Evolutionary conservation across 1,139 yeast genomes (phyloP).

Genomic region (Saccharomyces hybrid): DNA sequence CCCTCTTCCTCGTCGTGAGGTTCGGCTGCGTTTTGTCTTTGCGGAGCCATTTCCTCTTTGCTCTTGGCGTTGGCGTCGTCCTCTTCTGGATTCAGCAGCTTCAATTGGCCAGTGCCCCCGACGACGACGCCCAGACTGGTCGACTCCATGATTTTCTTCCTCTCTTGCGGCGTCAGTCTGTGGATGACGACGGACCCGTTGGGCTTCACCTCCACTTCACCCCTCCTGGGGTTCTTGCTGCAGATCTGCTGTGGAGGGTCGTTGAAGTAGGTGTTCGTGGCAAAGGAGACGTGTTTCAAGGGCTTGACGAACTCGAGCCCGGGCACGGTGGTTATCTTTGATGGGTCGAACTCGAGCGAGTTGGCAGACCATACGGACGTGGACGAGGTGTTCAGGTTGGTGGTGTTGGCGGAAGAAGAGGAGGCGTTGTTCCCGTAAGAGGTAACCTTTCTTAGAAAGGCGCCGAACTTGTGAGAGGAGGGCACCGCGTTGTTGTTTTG

Average conservation of each 20-base stretch:
- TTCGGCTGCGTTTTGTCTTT: slow-evolving; percentile 20
- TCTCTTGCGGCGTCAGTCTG: slow-evolving; percentile 57
- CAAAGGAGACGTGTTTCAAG: slow-evolving; percentile 64
- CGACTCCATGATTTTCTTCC: slow-evolving; percentile 43
- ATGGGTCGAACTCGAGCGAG: slow-evolving; percentile 10
- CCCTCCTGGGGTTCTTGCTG: slow-evolving; percentile 55
- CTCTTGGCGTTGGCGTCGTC: slow-evolving; percentile 6
- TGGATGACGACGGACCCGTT: slow-evolving; percentile 57
- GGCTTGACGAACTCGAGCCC: slow-evolving; percentile 38
- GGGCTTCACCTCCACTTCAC: slow-evolving; percentile 58
- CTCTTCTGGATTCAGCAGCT: slow-evolving; percentile 28
- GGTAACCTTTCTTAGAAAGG: slow-evolving; percentile 29
- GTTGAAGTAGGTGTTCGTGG: slow-evolving; percentile 60
- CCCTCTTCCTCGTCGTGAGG: slow-evolving; percentile 26
- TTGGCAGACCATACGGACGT: slow-evolving; percentile 4
- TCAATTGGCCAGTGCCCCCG: slow-evolving; percentile 68
- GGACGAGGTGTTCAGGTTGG: slow-evolving; percentile 7
- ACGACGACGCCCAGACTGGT: slow-evolving; percentile 70
- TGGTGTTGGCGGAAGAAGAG: slow-evolving; percentile 2
- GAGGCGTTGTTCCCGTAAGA: slow-evolving; percentile 16
- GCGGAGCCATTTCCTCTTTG: slow-evolving; percentile 18
- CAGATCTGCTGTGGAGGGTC: slow-evolving; percentile 72
- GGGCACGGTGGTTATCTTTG: slow-evolving; percentile 29
- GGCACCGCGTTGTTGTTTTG: slow-evolving; percentile 7
- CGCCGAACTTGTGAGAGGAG: slow-evolving; percentile 27